phyloP scores from a whole-genome alignment of 2,329 filamentous ascomycete species.

The Alternaria sp. region DNA sequence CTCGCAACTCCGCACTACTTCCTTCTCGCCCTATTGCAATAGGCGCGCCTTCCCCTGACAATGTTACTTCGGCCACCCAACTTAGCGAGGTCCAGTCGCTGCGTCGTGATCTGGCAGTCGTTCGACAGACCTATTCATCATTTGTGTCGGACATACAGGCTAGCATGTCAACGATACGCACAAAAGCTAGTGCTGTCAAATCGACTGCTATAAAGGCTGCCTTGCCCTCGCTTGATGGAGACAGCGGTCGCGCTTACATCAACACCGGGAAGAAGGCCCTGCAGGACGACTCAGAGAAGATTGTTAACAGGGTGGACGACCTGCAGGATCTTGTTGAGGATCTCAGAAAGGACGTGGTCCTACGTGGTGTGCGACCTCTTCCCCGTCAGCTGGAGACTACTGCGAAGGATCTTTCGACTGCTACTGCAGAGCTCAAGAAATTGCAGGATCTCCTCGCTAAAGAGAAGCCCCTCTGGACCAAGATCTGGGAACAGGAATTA shows the following conservation, averaged over 20 bases:
- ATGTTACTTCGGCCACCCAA: slow-evolving; percentile 63
- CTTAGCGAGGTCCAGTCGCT: slow-evolving; percentile 81
- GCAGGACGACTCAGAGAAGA: slow-evolving; percentile 84
- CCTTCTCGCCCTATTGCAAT: slow-evolving; percentile 39
- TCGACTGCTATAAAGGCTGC: slow-evolving; percentile 73
- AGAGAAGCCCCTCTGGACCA: slow-evolving; percentile 97
- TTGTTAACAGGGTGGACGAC: slow-evolving; percentile 93
- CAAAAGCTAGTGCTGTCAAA: slow-evolving; percentile 84
- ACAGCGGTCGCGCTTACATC: slow-evolving; percentile 85
- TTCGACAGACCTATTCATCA: slow-evolving; percentile 90
- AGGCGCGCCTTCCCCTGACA: slow-evolving; percentile 31
- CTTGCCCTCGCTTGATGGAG: slow-evolving; percentile 75
- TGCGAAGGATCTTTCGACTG: slow-evolving; percentile 82
- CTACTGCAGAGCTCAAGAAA: slow-evolving; percentile 88
- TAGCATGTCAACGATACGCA: slow-evolving; percentile 84
- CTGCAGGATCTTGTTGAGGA: slow-evolving; percentile 98
- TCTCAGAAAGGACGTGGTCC: slow-evolving; percentile 94
- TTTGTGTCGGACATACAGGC: slow-evolving; percentile 88
- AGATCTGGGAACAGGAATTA: slow-evolving; percentile 98
- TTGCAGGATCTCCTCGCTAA: slow-evolving; percentile 90
- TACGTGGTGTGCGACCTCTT: slow-evolving; percentile 87
- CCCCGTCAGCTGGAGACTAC: slow-evolving; percentile 90
- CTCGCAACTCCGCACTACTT: slow-evolving; percentile 46
- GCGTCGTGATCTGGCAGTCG: slow-evolving; percentile 85
- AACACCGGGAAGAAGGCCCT: slow-evolving; percentile 86